Percentiles rank a stretch among this genome's conserved stretches.
These are phyloP conservation scores for Dillenia turbinata DNA, from an alignment of 164 flowering plant species.

Conservation along the genomic window DNA sequence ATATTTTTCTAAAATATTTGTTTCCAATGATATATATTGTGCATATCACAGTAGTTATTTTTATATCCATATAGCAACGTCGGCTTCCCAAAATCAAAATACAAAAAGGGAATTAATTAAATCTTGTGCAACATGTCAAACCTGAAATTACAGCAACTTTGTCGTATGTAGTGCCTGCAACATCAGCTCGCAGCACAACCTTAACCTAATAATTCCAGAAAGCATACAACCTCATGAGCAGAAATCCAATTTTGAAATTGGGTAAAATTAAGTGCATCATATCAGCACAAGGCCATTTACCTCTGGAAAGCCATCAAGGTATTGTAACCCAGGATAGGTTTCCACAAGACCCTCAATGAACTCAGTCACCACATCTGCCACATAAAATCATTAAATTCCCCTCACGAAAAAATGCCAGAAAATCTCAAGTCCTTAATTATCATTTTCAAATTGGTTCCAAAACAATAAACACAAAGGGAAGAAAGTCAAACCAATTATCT, in stretches of 20 bases:
- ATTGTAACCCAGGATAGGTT: conserved; percentile 83
- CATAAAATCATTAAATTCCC: background rate
- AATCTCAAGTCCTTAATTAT: background rate
- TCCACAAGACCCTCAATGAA: conserved; percentile 92
- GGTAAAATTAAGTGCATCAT: background rate
- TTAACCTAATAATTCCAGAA: conserved; percentile 46
- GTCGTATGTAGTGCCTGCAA: conserved; percentile 58
- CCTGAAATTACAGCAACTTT: conserved; percentile 97
- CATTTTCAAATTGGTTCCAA: background rate
- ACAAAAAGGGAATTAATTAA: background rate
- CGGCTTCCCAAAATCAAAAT: background rate
- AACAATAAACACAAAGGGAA: background rate
- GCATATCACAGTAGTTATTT: no score
- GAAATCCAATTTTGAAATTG: background rate
- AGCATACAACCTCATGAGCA: background rate
- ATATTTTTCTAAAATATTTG: no score
- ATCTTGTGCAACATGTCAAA: conserved; percentile 19
- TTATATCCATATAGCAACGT: no score
- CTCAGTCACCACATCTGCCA: conserved; percentile 85
- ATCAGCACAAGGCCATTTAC: conserved; percentile 20
- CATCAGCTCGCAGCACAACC: conserved; percentile 92
- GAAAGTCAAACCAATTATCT: background rate
- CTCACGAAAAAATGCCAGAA: background rate
- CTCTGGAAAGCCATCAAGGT: conserved; percentile 91
- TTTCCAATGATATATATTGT: no score